A percentile compares a stretch with the other conserved stretches of the same genome.
Conservation (phyloP, 2,329 filamentous ascomycete species). For the Blastomyces gilchristii region DNA sequence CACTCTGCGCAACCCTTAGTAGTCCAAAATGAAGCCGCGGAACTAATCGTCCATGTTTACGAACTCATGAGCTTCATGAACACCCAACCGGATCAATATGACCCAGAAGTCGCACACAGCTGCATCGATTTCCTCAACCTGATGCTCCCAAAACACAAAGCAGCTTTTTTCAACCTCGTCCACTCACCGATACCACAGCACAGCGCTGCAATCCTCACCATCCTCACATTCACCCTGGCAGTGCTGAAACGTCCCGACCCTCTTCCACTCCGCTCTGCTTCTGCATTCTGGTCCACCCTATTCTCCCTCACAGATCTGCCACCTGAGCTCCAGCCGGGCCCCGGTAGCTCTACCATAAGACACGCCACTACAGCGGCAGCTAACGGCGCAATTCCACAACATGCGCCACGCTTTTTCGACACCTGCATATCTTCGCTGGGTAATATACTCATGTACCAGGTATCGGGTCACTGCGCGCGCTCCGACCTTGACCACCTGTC, state of each 20-base stretch:
- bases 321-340: conserved; percentile 7
- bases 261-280: conserved; percentile 38
- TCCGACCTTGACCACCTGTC: conserved; percentile 36
- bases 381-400: conserved; percentile 15
- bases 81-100: conserved; percentile 27
- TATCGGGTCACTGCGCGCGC: conserved; percentile 36
- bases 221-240: conserved; percentile 34
- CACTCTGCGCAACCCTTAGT: conserved; percentile 28
- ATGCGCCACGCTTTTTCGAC: conserved; percentile 22
- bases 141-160: conserved; percentile 34
- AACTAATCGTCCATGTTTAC: conserved; percentile 32
- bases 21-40: conserved; percentile 26
- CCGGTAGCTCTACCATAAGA: conserved; percentile 10
- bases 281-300: conserved; percentile 35
- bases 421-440: conserved; percentile 31
- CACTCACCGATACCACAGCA: conserved; percentile 17
- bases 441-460: conserved; percentile 31
- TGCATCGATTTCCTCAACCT: conserved; percentile 37
- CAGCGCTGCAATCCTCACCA: conserved; percentile 25
- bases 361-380: conserved; percentile 8
- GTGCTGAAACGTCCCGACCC: conserved; percentile 34
- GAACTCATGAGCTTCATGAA: conserved; percentile 31
- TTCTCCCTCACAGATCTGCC: conserved; percentile 25
- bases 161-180: conserved; percentile 28
- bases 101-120: conserved; percentile 35